Evolutionary conservation across 306 rosid species (phyloP).

Genomic region (Cicer judaicum): DNA sequence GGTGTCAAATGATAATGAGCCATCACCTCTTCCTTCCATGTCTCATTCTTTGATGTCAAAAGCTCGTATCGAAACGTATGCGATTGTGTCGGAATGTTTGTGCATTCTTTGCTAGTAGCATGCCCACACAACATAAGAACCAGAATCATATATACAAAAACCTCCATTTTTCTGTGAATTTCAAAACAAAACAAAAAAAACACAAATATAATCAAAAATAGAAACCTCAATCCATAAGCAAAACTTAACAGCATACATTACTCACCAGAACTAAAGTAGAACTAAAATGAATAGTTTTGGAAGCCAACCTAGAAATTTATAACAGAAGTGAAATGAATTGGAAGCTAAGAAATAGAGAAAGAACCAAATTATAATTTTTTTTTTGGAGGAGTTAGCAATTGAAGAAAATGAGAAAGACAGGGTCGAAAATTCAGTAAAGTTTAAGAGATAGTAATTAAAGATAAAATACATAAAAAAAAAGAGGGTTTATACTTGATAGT

Average conservation of each 20-base stretch:
- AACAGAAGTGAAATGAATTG: not conserved
- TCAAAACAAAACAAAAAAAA: slow-evolving; percentile 1
- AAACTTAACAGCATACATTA: slow-evolving; percentile 1
- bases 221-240: slow-evolving; percentile 23
- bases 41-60: slow-evolving; percentile 59
- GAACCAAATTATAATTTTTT: no score
- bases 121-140: slow-evolving; percentile 45
- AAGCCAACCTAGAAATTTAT: not conserved
- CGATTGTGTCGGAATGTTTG: slow-evolving; percentile 64
- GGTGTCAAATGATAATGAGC: slow-evolving; percentile 74
- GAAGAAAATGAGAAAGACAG: not conserved
- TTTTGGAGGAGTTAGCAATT: not conserved
- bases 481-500: not conserved
- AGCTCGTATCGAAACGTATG: slow-evolving; percentile 58
- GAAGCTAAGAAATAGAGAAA: not conserved
- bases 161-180: slow-evolving; percentile 49
- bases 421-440: no score
- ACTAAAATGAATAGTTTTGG: not conserved
- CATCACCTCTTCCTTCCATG: slow-evolving; percentile 61
- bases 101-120: slow-evolving; percentile 65
- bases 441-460: no score
- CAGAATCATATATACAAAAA: slow-evolving; percentile 37
- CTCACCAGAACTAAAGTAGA: not conserved
- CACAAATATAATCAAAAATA: not conserved
- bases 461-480: no score